A percentile compares a stretch with the other conserved stretches of the same genome.
These are phyloP conservation scores for Ajuga reptans DNA, from an alignment of 305 asterid species.

Conservation along the genomic window DNA sequence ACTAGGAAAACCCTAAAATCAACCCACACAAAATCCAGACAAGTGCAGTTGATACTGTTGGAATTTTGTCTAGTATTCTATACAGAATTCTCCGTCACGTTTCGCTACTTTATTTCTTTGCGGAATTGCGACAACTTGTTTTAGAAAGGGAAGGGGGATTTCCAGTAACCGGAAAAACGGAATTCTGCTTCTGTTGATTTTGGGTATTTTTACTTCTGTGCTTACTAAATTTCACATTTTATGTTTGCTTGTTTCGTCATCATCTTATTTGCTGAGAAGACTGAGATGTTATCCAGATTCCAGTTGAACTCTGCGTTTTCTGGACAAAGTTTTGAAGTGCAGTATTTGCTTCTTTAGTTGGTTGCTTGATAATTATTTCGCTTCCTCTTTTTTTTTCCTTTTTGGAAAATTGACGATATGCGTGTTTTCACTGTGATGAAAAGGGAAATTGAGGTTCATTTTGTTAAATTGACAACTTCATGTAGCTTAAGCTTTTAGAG, in stretches of 20 bases:
- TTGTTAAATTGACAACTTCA: not conserved
- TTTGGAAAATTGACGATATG: not conserved
- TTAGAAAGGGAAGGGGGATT: constrained; percentile 13
- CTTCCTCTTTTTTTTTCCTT: not conserved
- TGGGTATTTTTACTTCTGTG: constrained; percentile 18
- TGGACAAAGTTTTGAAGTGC: not conserved
- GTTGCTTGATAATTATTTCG: constrained; percentile 4
- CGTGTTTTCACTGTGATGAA: not conserved
- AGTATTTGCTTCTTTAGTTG: not conserved
- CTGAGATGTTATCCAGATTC: not conserved
- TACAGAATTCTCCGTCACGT: constrained; percentile 34
- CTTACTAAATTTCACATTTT: not conserved
- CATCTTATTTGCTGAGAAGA: not conserved
- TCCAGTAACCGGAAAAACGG: not conserved
- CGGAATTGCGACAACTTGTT: not conserved
- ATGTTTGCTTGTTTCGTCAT: not conserved
- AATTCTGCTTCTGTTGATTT: not conserved
- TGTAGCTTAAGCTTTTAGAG: not conserved
- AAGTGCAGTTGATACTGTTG: not conserved
- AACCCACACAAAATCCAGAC: constrained; percentile 1
- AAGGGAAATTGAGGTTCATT: not conserved
- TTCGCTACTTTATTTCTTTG: not conserved
- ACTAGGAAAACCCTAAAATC: constrained; percentile 1
- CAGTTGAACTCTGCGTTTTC: not conserved
- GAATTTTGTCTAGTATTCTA: not conserved